Conservation (phyloP, 2,329 filamentous ascomycete species). For the Claviceps maximensis region DNA sequence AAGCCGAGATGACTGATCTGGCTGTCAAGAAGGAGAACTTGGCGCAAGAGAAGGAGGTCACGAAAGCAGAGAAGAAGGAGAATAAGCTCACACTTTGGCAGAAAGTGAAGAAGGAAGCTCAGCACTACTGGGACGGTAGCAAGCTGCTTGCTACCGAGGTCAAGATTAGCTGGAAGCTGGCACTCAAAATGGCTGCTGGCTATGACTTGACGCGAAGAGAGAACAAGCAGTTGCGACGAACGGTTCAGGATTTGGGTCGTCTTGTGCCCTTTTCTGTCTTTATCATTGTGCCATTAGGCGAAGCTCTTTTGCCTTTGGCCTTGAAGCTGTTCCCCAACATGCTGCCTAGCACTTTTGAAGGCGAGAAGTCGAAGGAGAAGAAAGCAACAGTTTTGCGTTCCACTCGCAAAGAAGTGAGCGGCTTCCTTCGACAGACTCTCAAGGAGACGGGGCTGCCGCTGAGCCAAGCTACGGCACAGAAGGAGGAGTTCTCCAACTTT, state of each 20-base stretch:
- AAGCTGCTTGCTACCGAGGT: constrained; percentile 89
- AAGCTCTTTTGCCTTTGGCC: constrained; percentile 80
- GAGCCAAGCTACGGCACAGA: constrained; percentile 70
- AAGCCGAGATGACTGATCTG: constrained; percentile 44
- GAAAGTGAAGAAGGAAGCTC: constrained; percentile 85
- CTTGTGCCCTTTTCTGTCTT: constrained; percentile 95
- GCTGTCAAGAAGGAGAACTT: constrained; percentile 49
- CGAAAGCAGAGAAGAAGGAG: constrained; percentile 48
- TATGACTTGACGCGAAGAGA: constrained; percentile 94
- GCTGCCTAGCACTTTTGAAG: constrained; percentile 94
- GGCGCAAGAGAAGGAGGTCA: constrained; percentile 44
- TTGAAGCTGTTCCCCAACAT: constrained; percentile 94
- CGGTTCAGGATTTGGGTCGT: constrained; percentile 83
- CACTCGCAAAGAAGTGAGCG: constrained; percentile 86
- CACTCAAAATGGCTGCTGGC: constrained; percentile 92
- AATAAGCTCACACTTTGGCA: constrained; percentile 83
- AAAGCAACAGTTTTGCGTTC: constrained; percentile 72
- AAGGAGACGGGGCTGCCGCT: constrained; percentile 88
- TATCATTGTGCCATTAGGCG: constrained; percentile 90
- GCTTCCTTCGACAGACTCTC: constrained; percentile 76
- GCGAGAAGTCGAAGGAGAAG: constrained; percentile 74
- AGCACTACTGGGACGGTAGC: constrained; percentile 97
- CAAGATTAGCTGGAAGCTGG: constrained; percentile 80
- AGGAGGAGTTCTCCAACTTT: constrained; percentile 89
- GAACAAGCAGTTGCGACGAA: constrained; percentile 81